Conservation (phyloP, 2,329 filamentous ascomycete genomes). For the Bretziella fagacearum region DNA sequence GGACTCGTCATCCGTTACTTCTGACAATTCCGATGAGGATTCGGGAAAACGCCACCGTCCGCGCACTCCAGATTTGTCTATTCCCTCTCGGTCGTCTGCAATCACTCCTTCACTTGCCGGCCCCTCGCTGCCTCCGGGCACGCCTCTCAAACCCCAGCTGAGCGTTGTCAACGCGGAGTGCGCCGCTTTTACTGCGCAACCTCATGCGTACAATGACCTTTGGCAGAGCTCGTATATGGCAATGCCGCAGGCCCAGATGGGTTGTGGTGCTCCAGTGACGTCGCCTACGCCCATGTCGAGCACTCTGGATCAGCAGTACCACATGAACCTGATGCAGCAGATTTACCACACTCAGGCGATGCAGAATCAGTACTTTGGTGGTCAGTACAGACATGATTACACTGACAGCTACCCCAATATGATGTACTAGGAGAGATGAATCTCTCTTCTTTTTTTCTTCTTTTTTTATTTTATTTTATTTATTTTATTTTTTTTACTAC, state of each 20-base stretch:
- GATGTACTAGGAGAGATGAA: too few species aligned
- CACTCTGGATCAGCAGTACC: neutral
- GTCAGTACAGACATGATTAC: too few species aligned
- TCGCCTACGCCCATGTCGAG: neutral
- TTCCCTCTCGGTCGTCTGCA: constrained; percentile 32
- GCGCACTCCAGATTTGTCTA: constrained; percentile 25
- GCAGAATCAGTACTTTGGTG: too few species aligned
- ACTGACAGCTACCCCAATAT: too few species aligned
- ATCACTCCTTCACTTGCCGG: constrained; percentile 21
- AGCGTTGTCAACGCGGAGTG: constrained; percentile 10
- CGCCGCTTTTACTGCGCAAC: neutral
- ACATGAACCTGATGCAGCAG: neutral
- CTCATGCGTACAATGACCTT: neutral
- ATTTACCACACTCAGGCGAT: too few species aligned
- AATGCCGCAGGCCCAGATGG: neutral
- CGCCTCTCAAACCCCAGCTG: constrained; percentile 4
- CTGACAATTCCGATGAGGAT: neutral
- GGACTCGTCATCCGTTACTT: neutral
- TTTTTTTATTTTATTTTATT: too few species aligned
- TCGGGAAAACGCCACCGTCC: neutral
- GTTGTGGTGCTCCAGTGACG: neutral
- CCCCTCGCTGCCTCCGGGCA: neutral
- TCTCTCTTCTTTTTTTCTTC: too few species aligned
- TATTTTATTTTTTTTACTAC: too few species aligned
- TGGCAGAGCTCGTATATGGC: neutral